phyloP scores from a whole-genome alignment of 495 filamentous ascomycete species.

The Penicillium bovifimosum region DNA sequence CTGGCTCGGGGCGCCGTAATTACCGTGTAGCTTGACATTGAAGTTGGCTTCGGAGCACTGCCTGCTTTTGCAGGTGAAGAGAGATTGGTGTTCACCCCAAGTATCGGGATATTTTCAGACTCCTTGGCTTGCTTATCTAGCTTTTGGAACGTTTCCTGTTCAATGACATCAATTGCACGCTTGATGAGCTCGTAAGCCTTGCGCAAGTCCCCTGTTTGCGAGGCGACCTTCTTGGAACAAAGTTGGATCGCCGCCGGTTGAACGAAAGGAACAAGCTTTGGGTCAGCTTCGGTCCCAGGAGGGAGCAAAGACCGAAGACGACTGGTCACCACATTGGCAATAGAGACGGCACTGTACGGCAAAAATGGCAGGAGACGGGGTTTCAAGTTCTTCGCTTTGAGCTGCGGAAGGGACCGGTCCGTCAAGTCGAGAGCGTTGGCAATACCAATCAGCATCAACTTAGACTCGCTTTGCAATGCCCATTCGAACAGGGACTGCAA shows the following conservation, averaged over 20 bases:
- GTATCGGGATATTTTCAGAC: constrained; percentile 46
- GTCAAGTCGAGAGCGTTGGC: constrained; percentile 96
- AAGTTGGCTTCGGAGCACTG: constrained; percentile 18
- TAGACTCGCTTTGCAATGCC: constrained; percentile 73
- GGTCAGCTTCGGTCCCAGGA: constrained; percentile 37
- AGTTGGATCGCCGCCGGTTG: constrained; percentile 91
- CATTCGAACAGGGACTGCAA: constrained; percentile 91
- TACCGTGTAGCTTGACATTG: constrained; percentile 53
- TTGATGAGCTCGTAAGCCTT: constrained; percentile 94
- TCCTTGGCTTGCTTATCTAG: constrained; percentile 32
- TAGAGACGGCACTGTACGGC: constrained; percentile 86
- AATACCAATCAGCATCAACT: constrained; percentile 81
- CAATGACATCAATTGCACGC: constrained; percentile 81
- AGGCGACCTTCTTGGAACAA: constrained; percentile 88
- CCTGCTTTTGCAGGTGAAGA: constrained; percentile 47
- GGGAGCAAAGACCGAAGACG: constrained; percentile 69
- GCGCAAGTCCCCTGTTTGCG: constrained; percentile 87
- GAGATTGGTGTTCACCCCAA: constrained; percentile 65
- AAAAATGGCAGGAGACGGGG: constrained; percentile 87
- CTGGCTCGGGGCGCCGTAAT: constrained; percentile 83
- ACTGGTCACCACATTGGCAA: constrained; percentile 76
- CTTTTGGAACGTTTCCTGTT: constrained; percentile 63
- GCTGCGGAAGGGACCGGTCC: constrained; percentile 86
- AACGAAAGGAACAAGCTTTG: constrained; percentile 74
- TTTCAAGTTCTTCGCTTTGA: constrained; percentile 87